These are phyloP conservation scores for Eucalyptus tenuipes DNA, from an alignment of 345 rosid genomes.

Conservation along the genomic window DNA sequence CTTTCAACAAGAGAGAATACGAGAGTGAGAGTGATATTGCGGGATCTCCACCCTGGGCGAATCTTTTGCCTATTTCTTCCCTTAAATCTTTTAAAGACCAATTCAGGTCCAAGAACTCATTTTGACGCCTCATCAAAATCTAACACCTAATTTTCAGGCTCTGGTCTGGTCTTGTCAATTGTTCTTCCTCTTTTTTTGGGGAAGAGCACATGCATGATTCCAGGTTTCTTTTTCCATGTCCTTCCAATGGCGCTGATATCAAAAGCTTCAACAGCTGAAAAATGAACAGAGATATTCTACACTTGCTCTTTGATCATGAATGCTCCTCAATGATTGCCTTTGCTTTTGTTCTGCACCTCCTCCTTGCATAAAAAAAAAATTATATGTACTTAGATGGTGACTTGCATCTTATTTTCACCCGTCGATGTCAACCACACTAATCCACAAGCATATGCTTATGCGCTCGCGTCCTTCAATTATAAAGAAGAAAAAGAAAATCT, in stretches of 20 bases:
- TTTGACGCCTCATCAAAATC: neutral
- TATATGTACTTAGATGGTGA: no score
- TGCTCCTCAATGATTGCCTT: neutral
- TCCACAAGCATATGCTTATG: neutral
- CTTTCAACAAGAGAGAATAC: rapidly evolving
- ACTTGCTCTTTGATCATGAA: neutral
- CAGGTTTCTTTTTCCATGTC: neutral
- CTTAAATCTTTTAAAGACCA: no score
- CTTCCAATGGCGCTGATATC: neutral
- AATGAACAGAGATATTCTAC: neutral
- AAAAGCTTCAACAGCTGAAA: neutral
- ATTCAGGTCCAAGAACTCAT: neutral
- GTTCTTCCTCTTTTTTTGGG: neutral
- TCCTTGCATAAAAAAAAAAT: neutral
- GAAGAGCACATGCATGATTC: neutral
- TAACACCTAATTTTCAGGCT: neutral
- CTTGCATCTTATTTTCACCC: neutral
- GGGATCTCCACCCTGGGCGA: rapidly evolving
- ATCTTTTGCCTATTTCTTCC: rapidly evolving
- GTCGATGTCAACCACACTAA: neutral
- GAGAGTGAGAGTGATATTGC: rapidly evolving
- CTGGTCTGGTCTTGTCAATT: neutral
- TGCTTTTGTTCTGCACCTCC: neutral
- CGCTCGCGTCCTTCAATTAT: neutral
- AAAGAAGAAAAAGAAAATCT: neutral